Evolutionary conservation across 805 yeast species (phyloP).

Genomic region (Candida tibetensis): DNA sequence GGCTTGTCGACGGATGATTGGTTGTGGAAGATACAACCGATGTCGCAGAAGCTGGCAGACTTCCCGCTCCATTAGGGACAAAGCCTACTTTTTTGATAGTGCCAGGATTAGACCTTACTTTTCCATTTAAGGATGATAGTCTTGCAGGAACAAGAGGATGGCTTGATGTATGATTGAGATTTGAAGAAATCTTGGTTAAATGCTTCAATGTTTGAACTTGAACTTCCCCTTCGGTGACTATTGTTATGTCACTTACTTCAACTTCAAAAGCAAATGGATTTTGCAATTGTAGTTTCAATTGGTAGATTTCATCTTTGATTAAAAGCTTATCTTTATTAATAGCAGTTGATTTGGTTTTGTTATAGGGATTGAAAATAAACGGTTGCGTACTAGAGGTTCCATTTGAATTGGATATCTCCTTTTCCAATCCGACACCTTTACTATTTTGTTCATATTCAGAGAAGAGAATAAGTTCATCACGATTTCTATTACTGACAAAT

Average conservation of each 20-base stretch:
- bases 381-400: constrained; percentile 10
- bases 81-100: background rate
- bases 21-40: background rate
- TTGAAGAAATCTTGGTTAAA: constrained; percentile 1
- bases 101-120: constrained; percentile 1
- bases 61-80: background rate
- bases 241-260: constrained; percentile 48
- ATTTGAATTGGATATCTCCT: constrained; percentile 3
- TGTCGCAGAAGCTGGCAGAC: constrained; percentile 1
- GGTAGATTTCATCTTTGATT: constrained; percentile 52
- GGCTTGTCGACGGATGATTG: background rate
- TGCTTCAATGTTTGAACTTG: constrained; percentile 27
- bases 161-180: background rate
- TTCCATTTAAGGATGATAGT: background rate
- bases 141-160: background rate
- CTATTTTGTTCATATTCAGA: constrained; percentile 19
- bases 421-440: constrained; percentile 9
- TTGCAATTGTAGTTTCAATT: constrained; percentile 56
- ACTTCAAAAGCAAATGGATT: constrained; percentile 81
- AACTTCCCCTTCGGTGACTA: constrained; percentile 31
- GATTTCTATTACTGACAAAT: constrained; percentile 22
- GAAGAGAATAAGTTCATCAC: constrained; percentile 44
- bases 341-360: constrained; percentile 18
- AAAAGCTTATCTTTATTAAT: constrained; percentile 49
- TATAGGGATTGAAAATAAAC: constrained; percentile 52